Conservation (phyloP, 768 basidiomycete species). For the Rhodotorula graminis region DNA sequence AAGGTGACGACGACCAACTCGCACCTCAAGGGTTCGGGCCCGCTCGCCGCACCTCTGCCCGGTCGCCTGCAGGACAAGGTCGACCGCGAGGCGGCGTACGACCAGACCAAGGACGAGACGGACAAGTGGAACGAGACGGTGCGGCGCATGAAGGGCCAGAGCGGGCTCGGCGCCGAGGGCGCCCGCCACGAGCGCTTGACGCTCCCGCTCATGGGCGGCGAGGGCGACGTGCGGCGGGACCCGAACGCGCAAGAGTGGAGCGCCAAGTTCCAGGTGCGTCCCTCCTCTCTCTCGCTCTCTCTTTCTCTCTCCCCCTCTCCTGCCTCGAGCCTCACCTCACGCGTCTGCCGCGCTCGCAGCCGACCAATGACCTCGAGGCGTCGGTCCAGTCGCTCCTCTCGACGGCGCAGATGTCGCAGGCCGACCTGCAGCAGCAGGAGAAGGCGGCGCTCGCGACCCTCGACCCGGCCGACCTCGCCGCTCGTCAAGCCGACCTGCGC, state of each 20-base stretch:
- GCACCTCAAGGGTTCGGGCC: conserved; percentile 35
- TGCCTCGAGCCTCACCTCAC: not conserved
- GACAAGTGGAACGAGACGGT: conserved; percentile 91
- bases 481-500: conserved; percentile 72
- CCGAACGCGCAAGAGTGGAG: conserved; percentile 68
- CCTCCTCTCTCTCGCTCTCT: not conserved
- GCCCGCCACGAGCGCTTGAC: conserved; percentile 38
- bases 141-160: conserved; percentile 81
- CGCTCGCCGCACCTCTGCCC: conserved; percentile 77
- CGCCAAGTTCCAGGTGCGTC: conserved; percentile 73
- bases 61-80: conserved; percentile 80
- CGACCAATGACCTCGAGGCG: conserved; percentile 76
- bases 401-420: conserved; percentile 70
- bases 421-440: conserved; percentile 71
- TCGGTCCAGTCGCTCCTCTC: conserved; percentile 75
- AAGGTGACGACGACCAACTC: conserved; percentile 29
- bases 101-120: conserved; percentile 83
- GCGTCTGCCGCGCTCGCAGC: conserved; percentile 43
- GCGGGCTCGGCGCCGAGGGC: conserved; percentile 44
- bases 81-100: conserved; percentile 89
- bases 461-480: conserved; percentile 75
- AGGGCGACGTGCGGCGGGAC: conserved; percentile 28
- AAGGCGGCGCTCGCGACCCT: conserved; percentile 65
- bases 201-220: conserved; percentile 33
- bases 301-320: not conserved